Evolutionary conservation across 2,329 filamentous ascomycete species (phyloP).

Genomic region (Dothiorella sarmentorum): DNA sequence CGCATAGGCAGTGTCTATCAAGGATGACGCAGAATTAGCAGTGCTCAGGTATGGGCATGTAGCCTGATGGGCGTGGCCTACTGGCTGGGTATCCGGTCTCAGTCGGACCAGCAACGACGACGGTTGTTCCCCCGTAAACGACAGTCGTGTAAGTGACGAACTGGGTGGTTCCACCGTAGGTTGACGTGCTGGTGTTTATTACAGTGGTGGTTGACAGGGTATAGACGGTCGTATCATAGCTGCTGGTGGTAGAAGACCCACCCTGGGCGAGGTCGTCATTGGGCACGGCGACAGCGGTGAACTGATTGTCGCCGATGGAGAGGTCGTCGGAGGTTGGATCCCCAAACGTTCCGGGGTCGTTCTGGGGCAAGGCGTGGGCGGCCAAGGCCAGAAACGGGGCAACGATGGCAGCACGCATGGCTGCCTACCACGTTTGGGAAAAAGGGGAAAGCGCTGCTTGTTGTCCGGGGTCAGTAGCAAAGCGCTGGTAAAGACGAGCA

Average conservation of each 20-base stretch:
- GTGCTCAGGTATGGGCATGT: background rate
- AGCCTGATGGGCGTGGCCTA: background rate
- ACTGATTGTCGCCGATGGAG: no score
- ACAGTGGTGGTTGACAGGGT: background rate
- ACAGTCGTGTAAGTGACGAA: background rate
- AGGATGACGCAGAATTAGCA: background rate
- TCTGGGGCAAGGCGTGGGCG: background rate
- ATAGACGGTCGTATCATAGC: background rate
- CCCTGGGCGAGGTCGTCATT: background rate
- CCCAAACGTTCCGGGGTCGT: background rate
- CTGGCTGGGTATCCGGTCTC: background rate
- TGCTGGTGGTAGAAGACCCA: background rate
- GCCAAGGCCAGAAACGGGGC: slow-evolving; percentile 5
- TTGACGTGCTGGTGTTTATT: background rate
- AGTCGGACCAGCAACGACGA: background rate
- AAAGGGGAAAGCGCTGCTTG: background rate
- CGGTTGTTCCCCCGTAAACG: background rate
- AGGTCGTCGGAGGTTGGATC: no score
- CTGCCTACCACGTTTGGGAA: background rate
- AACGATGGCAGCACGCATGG: slow-evolving; percentile 4
- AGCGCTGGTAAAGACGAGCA: background rate
- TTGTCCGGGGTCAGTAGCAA: background rate
- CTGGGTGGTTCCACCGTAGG: background rate
- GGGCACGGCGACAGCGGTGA: background rate
- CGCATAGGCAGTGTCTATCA: no score